These are phyloP conservation scores for Phaeosphaeria sp. DNA, from an alignment of 2,329 filamentous ascomycete species.

Conservation along the genomic window DNA sequence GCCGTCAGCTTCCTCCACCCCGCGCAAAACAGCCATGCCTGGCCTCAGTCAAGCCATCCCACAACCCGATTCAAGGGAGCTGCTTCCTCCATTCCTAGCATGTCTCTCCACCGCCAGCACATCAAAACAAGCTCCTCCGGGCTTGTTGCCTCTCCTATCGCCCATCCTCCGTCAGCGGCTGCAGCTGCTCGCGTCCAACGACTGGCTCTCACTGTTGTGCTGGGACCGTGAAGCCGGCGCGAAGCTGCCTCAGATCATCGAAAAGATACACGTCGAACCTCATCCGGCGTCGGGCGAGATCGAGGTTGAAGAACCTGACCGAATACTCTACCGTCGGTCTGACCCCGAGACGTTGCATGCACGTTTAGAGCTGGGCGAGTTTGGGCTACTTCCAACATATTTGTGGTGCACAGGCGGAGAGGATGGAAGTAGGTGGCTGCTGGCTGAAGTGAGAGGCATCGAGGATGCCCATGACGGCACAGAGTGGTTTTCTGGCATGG, in stretches of 20 bases:
- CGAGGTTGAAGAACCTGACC: conserved; percentile 72
- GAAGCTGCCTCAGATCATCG: conserved; percentile 66
- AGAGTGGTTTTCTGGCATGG: conserved; percentile 63
- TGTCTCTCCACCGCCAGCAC: conserved; percentile 67
- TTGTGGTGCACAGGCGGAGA: conserved; percentile 73
- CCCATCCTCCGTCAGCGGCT: conserved; percentile 69
- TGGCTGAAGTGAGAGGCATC: conserved; percentile 71
- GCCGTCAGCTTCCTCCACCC: neutral
- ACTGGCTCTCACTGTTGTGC: conserved; percentile 76
- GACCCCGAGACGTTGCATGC: conserved; percentile 79
- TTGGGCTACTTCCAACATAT: conserved; percentile 69
- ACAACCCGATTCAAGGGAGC: conserved; percentile 60
- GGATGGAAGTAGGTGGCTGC: conserved; percentile 71
- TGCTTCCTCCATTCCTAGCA: conserved; percentile 68
- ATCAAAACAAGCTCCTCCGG: conserved; percentile 65
- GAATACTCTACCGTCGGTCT: conserved; percentile 69
- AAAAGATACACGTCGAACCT: conserved; percentile 72
- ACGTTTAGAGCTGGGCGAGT: conserved; percentile 66
- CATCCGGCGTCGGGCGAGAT: conserved; percentile 82
- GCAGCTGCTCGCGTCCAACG: conserved; percentile 66
- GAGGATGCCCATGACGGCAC: conserved; percentile 63
- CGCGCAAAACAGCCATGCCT: conserved; percentile 46
- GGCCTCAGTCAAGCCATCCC: conserved; percentile 58
- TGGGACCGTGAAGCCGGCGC: conserved; percentile 67
- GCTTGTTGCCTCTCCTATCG: conserved; percentile 65